Conservation (phyloP, 2,329 filamentous ascomycete genomes). For the Xylariaceae sp. region DNA sequence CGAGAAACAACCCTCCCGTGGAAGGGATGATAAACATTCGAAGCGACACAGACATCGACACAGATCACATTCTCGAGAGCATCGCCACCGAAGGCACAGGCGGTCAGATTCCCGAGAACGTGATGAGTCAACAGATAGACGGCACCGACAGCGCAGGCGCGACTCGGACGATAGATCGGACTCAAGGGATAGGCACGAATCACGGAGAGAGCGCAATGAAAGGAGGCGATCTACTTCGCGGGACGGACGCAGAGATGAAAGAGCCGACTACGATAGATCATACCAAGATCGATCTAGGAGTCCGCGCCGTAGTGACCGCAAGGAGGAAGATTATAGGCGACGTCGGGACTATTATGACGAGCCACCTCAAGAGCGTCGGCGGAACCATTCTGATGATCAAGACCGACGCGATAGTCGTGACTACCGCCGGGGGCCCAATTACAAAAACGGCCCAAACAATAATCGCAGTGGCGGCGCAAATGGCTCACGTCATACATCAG, state of each 20-base stretch:
- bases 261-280: slow-evolving; percentile 23
- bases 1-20: slow-evolving; percentile 47
- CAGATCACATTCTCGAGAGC: slow-evolving; percentile 43
- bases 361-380: slow-evolving; percentile 32
- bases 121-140: slow-evolving; percentile 48
- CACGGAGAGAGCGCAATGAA: slow-evolving; percentile 31
- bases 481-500: slow-evolving; percentile 25
- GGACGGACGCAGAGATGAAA: slow-evolving; percentile 27
- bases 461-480: slow-evolving; percentile 28
- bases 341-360: slow-evolving; percentile 41
- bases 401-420: slow-evolving; percentile 36
- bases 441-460: slow-evolving; percentile 32
- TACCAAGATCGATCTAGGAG: slow-evolving; percentile 43
- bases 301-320: slow-evolving; percentile 40
- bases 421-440: slow-evolving; percentile 30
- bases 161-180: slow-evolving; percentile 51
- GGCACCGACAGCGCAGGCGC: slow-evolving; percentile 53
- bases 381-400: slow-evolving; percentile 33
- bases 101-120: slow-evolving; percentile 47
- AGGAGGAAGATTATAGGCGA: slow-evolving; percentile 42
- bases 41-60: slow-evolving; percentile 48
- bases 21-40: slow-evolving; percentile 53
- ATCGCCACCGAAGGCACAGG: slow-evolving; percentile 52
- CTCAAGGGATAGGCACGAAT: slow-evolving; percentile 37
- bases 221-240: slow-evolving; percentile 32